Conservation (phyloP, 352 stramenopile species). For the Pythium guiyangense region DNA sequence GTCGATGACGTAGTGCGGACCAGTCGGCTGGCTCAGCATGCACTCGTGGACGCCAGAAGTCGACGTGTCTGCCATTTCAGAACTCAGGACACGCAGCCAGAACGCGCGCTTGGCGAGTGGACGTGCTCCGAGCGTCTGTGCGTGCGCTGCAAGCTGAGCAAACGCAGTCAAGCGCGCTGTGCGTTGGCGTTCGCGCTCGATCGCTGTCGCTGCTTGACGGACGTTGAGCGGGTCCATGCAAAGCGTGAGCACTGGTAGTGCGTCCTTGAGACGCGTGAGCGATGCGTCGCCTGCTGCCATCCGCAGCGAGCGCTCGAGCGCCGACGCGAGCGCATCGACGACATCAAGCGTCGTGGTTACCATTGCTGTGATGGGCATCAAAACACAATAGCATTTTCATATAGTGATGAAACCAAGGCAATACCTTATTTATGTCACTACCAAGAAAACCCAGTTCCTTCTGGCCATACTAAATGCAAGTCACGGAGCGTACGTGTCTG, state of each 20-base stretch:
- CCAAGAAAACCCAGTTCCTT: no score
- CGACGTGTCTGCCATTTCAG: constrained; percentile 6
- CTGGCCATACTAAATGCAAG: no score
- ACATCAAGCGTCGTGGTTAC: not conserved
- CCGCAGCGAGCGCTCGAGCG: constrained; percentile 2
- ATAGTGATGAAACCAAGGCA: no score
- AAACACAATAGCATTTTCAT: no score
- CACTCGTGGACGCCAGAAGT: constrained; percentile 1
- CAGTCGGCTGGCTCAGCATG: not conserved
- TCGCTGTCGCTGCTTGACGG: not conserved
- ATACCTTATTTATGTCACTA: no score
- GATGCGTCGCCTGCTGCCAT: constrained; percentile 2
- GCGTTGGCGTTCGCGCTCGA: not conserved
- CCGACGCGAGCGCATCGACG: not conserved
- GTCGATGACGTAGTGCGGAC: constrained; percentile 5
- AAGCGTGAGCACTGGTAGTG: not conserved
- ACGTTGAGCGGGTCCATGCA: constrained; percentile 4
- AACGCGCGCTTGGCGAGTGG: not conserved
- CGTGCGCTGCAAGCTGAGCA: not conserved
- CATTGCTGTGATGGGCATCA: no score
- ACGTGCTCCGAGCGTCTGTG: not conserved
- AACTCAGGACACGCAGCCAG: not conserved
- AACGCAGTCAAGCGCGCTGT: not conserved
- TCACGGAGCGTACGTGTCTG: no score
- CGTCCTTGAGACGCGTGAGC: not conserved